These are phyloP conservation scores for Hydnum rufescens DNA, from an alignment of 768 basidiomycete species.

Conservation along the genomic window DNA sequence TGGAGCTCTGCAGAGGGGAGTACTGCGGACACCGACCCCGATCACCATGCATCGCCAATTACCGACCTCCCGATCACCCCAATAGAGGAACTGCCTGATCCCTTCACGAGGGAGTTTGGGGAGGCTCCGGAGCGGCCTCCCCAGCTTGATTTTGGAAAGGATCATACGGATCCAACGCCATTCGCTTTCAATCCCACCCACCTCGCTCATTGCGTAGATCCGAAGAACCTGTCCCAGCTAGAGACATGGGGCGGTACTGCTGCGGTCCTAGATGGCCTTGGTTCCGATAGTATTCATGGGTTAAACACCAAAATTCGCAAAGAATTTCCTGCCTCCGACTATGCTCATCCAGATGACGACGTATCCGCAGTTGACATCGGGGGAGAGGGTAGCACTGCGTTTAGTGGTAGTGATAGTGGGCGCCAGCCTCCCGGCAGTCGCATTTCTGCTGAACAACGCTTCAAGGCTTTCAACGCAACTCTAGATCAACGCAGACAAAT, in stretches of 20 bases:
- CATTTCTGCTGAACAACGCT: background rate
- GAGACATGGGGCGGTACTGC: conserved; percentile 47
- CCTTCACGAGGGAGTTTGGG: background rate
- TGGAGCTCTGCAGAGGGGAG: conserved; percentile 1
- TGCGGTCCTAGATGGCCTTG: conserved; percentile 51
- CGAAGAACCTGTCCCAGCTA: conserved; percentile 56
- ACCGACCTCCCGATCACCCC: background rate
- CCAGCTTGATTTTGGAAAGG: background rate
- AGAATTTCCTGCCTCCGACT: conserved; percentile 5
- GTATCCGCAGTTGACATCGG: too few species aligned
- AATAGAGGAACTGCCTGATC: background rate
- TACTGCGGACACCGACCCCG: conserved; percentile 7
- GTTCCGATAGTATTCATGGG: conserved; percentile 31
- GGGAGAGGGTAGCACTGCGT: too few species aligned
- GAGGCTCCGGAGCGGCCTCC: conserved; percentile 2
- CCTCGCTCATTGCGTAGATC: conserved; percentile 77
- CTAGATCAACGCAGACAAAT: conserved; percentile 42
- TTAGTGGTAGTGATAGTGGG: too few species aligned
- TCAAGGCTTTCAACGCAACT: conserved; percentile 23
- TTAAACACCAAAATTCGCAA: conserved; percentile 12
- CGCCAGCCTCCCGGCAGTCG: conserved; percentile 7
- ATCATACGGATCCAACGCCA: conserved; percentile 27
- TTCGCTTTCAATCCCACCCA: conserved; percentile 54
- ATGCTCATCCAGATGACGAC: background rate
- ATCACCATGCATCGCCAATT: background rate